Conservation (phyloP, 306 rosid species). For the Notholithocarpus densiflorus region DNA sequence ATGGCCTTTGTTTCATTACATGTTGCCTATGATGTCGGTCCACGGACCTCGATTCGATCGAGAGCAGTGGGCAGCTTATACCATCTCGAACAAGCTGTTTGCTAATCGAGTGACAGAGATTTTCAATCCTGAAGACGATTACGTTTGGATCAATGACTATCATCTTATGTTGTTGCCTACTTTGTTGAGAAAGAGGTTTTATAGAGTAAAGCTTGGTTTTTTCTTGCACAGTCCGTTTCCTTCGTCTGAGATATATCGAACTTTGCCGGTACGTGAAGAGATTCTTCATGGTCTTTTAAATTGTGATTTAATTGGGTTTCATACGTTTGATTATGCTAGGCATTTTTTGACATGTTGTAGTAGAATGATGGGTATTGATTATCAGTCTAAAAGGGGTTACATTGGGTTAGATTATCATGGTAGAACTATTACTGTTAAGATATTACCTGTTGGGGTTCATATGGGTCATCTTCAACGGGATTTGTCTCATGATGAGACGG, state of each 20-base stretch:
- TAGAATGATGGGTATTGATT: slow-evolving; percentile 69
- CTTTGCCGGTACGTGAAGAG: slow-evolving; percentile 57
- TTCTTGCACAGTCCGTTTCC: slow-evolving; percentile 66
- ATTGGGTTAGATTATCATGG: slow-evolving; percentile 70
- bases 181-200: slow-evolving; percentile 44
- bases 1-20: slow-evolving; percentile 77
- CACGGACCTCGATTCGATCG: slow-evolving; percentile 55
- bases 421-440: slow-evolving; percentile 62
- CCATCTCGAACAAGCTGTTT: slow-evolving; percentile 53
- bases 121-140: slow-evolving; percentile 58
- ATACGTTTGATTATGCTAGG: slow-evolving; percentile 70
- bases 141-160: slow-evolving; percentile 73
- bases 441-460: slow-evolving; percentile 62
- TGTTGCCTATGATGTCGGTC: slow-evolving; percentile 59
- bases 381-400: slow-evolving; percentile 70
- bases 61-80: slow-evolving; percentile 58
- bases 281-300: slow-evolving; percentile 50
- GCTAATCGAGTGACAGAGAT: slow-evolving; percentile 63
- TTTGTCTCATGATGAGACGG: slow-evolving; percentile 33
- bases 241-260: slow-evolving; percentile 57
- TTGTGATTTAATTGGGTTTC: slow-evolving; percentile 73
- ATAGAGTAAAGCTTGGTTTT: slow-evolving; percentile 56
- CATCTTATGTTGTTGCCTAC: slow-evolving; percentile 74
- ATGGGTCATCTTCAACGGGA: slow-evolving; percentile 55
- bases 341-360: slow-evolving; percentile 74